Evolutionary conservation across 352 stramenopile species (phyloP).

Genomic region (Globisporangium yorkense): DNA sequence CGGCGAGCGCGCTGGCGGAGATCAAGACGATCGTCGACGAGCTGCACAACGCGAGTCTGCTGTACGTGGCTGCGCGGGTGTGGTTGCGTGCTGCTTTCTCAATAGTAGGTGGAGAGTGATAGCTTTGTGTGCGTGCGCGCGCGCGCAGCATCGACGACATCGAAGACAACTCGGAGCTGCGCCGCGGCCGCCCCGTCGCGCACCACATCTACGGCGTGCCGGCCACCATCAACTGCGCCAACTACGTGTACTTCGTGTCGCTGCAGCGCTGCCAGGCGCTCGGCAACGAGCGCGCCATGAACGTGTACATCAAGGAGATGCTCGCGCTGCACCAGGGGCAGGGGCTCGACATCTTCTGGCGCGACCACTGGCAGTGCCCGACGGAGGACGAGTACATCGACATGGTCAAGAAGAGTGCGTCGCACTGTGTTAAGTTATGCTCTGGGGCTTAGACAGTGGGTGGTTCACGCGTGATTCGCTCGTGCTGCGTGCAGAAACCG

Average conservation of each 20-base stretch:
- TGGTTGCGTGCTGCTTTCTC: no score
- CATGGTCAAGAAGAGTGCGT: slow-evolving; percentile 94
- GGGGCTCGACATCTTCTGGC: slow-evolving; percentile 94
- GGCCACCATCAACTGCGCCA: slow-evolving; percentile 96
- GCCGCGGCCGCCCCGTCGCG: slow-evolving; percentile 91
- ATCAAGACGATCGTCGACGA: slow-evolving; percentile 94
- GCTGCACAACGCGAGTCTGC: slow-evolving; percentile 95
- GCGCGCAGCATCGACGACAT: slow-evolving; percentile 95
- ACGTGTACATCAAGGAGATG: slow-evolving; percentile 94
- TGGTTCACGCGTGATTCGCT: background rate
- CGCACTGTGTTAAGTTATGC: no score
- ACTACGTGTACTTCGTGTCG: slow-evolving; percentile 98
- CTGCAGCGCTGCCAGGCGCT: slow-evolving; percentile 90
- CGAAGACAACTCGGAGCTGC: slow-evolving; percentile 96
- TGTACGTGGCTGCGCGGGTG: slow-evolving; percentile 65
- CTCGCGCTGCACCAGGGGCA: slow-evolving; percentile 95
- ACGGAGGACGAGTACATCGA: slow-evolving; percentile 90
- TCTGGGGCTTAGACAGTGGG: no score
- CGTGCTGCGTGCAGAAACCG: slow-evolving; percentile 73
- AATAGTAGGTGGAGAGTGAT: no score
- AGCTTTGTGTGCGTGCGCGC: no score
- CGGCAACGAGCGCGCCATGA: slow-evolving; percentile 72
- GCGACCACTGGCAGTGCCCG: slow-evolving; percentile 87
- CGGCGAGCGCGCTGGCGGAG: slow-evolving; percentile 41
- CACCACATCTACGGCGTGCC: slow-evolving; percentile 96